Evolutionary conservation across 768 basidiomycete genomes (phyloP), one percentile per base, ranked within the genome.

Genomic region (Pleurotus platypus): DNA sequence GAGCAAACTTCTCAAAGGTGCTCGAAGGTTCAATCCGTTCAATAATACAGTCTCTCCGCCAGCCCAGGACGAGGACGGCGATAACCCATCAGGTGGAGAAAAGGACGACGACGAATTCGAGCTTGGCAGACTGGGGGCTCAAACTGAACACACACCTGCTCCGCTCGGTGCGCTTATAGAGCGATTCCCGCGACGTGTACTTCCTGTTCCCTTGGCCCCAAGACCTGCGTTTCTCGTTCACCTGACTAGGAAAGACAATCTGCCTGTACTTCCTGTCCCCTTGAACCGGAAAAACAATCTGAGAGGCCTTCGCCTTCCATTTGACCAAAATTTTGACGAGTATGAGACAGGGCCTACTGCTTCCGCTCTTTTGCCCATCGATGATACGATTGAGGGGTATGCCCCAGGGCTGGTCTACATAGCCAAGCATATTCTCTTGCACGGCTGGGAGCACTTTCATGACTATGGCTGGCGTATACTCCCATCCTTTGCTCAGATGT

Each of bases 391-490:
- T 2, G 47, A 48, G 6, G 30, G 16, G 3, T 27, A 18, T 3
- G 7, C 22, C 27, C 13, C 38, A n/a, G 47, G 46, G 5, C 37
- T 63, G 15, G 56, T 58, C 13, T 63, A 63, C 40, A 20, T 63
- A 7, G 58, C 60, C 6, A 56, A 55, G n/a, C 45, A 50, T 20
- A 48, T 63, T 26, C 39, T 62, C 8, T n/a, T 18, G 9, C 57
- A 57, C 16, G 51, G 56, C 35, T 63, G 62, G 62, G 49, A 27
- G 9, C 57, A 49, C 1, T 62, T 57, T 58, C 40, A 27, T 20
- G 61, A 63, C 45, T 61, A 63, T 49, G 62, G 62, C 26, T 63
- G 49, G 15, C 46, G 58, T 5, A 11, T 63, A 6, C 26, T 50
- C 24, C 57, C 60, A 3, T 18, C 46, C 16, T 63, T 57, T 39